phyloP scores from a whole-genome alignment of 371 early-diverging fungal species.

The Rhizopus delemar region DNA sequence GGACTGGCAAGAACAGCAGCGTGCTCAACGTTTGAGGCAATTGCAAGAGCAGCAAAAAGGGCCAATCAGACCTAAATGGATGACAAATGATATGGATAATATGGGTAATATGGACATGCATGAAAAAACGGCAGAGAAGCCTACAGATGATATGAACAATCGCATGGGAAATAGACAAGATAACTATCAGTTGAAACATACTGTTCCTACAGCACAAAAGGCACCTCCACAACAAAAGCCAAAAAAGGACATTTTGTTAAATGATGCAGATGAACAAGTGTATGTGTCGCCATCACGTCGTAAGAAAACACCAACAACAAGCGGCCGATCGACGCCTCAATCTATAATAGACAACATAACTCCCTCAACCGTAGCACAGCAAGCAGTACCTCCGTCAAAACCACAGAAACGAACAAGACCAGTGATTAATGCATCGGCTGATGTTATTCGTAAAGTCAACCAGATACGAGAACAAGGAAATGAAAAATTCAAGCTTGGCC shows the following conservation, averaged over 20 bases:
- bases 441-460: conserved; percentile 28
- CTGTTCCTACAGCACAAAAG: conserved; percentile 21
- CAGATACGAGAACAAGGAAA: conserved; percentile 70
- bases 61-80: conserved; percentile 30
- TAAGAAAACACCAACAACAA: conserved; percentile 20
- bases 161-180: conserved; percentile 6
- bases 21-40: conserved; percentile 34
- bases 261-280: conserved; percentile 34
- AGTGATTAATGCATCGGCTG: conserved; percentile 21
- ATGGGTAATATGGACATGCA: neutral
- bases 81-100: conserved; percentile 6
- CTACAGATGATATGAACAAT: conserved; percentile 33
- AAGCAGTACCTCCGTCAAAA: neutral
- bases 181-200: conserved; percentile 2
- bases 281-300: conserved; percentile 64
- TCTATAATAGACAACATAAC: neutral
- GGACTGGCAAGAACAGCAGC: conserved; percentile 61
- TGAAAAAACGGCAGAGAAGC: conserved; percentile 22
- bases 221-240: conserved; percentile 22
- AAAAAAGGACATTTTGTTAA: conserved; percentile 7
- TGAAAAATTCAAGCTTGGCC: conserved; percentile 86
- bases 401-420: conserved; percentile 26
- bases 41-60: conserved; percentile 41
- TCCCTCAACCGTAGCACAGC: no score
- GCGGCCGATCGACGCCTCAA: conserved; percentile 19